Percentiles rank a stretch among this genome's conserved stretches.
These are phyloP conservation scores for Cairneyella variabilis DNA, from an alignment of 495 filamentous ascomycete genomes.

Conservation along the genomic window DNA sequence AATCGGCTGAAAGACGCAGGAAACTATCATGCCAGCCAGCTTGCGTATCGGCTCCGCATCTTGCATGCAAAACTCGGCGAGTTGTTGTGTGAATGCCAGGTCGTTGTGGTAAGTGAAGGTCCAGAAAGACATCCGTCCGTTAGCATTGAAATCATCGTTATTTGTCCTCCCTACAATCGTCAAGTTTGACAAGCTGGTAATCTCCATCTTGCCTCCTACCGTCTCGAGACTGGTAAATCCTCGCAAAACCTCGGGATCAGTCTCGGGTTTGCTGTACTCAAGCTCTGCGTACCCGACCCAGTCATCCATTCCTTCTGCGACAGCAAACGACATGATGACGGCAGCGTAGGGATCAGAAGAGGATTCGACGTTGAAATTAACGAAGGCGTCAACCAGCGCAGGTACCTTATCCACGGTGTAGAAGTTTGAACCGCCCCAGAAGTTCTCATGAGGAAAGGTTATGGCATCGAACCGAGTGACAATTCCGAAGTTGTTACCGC, in stretches of 20 bases:
- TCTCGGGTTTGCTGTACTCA: no score
- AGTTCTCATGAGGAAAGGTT: conserved; percentile 41
- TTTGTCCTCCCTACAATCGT: no score
- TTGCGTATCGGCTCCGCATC: conserved; percentile 33
- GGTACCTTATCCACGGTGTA: conserved; percentile 10
- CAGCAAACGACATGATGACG: conserved; percentile 41
- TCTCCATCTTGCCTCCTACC: no score
- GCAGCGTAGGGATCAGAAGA: conserved; percentile 39
- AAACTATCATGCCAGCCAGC: conserved; percentile 35
- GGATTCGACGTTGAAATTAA: conserved; percentile 33
- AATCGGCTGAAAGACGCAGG: conserved; percentile 46
- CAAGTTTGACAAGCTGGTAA: no score
- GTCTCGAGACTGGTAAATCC: no score
- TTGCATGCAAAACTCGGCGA: conserved; percentile 33
- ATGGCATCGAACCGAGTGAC: conserved; percentile 46
- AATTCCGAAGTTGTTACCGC: conserved; percentile 51
- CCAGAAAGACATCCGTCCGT: no score
- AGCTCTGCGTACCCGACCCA: conserved; percentile 26
- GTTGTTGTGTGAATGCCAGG: conserved; percentile 31
- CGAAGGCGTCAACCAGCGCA: conserved; percentile 33
- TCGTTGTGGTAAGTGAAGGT: no score
- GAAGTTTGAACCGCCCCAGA: conserved; percentile 38
- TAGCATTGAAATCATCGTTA: no score
- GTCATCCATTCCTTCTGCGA: conserved; percentile 30
- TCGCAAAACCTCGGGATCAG: no score